phyloP scores from a whole-genome alignment of 164 flowering plant genomes.

The Umbilicus rupestris region DNA sequence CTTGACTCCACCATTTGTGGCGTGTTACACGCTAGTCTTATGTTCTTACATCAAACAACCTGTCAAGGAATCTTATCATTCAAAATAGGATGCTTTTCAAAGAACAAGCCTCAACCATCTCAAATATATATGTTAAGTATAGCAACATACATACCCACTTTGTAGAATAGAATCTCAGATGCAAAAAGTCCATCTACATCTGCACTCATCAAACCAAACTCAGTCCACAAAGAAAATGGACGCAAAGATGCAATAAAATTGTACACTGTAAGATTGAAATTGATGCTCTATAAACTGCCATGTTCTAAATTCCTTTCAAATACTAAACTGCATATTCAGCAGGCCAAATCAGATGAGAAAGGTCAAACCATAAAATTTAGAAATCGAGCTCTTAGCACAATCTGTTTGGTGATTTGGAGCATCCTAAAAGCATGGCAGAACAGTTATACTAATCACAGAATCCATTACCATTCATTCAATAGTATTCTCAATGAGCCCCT shows the following conservation, averaged over 20 bases:
- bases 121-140: too few species aligned
- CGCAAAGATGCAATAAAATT: not conserved
- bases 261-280: not conserved
- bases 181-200: not conserved
- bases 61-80: not conserved
- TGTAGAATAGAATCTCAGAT: not conserved
- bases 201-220: not conserved
- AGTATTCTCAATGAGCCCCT: not conserved
- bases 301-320: not conserved
- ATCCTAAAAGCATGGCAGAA: too few species aligned
- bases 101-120: not conserved
- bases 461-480: too few species aligned
- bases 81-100: not conserved
- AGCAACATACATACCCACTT: not conserved
- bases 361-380: too few species aligned
- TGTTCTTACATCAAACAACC: not conserved
- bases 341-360: not conserved
- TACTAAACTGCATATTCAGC: not conserved
- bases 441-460: too few species aligned
- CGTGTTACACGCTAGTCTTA: constrained; percentile 2
- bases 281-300: not conserved
- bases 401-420: too few species aligned
- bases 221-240: not conserved
- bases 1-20: not conserved
- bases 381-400: too few species aligned